Evolutionary conservation across 352 stramenopile species (phyloP), one percentile per base, ranked within the genome.

Genomic region (Phytophthora parvispora): DNA sequence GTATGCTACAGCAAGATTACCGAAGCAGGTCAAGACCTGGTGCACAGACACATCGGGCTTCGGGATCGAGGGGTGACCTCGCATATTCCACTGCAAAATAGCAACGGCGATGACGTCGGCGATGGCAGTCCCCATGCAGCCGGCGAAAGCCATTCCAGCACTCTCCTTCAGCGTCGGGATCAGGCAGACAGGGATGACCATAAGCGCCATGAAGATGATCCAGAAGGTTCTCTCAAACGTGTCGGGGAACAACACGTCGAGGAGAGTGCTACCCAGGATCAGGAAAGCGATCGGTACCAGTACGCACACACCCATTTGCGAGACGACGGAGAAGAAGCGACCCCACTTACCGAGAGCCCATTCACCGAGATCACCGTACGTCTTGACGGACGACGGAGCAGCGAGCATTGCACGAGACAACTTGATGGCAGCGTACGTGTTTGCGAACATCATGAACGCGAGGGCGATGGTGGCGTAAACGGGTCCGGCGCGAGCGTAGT

Each of bases 161-260:
- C 61, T 69, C 20, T 63, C 61, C 51, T 69, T 69, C 6, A 69
- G 34, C 5, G 52, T 69, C 53, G 62, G 53, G 12, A 69, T 69
- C n/a, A 69, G 28, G 16, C 62, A 69, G 29, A 64, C 62, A 13
- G 52, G 62, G 45, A 64, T 58, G 7, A 69, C 62, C 52, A 69
- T 42, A 3, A 69, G 13, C 1, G 62, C 62, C 43, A 69, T 63
- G 31, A 69, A 69, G 61, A 63, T 49, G 22, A 69, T 64, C 62
- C 62, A 69, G 28, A 69, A 69, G 1, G 62, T 69, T 22, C 64
- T 22, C 24, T 53, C 64, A 34, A 64, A 69, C 22, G 49, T 43
- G 43, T 69, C 62, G 0, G 52, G 62, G 53, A 69, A 64, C 24
- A 69, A 20, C 15, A 69, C 61, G 20, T 69, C 62, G 32, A 69